phyloP scores from a whole-genome alignment of 805 yeast species.

The Metahyphopichia silvanorum region DNA sequence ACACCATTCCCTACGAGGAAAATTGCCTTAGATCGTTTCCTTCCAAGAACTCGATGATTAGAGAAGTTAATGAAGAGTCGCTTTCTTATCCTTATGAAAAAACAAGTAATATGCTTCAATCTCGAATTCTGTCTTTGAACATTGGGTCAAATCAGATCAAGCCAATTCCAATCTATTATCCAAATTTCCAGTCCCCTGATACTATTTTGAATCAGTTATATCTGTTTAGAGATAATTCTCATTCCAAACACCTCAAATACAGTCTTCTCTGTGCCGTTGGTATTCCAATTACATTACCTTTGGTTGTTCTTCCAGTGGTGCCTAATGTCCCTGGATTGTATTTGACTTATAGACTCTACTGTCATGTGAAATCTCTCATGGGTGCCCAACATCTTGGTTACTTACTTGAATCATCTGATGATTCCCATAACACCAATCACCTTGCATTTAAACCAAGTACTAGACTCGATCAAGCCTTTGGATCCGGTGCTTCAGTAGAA shows the following conservation, averaged over 20 bases:
- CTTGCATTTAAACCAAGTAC: conserved; percentile 13
- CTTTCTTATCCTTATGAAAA: conserved; percentile 1
- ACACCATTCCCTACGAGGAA: conserved; percentile 77
- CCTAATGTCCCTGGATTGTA: conserved; percentile 95
- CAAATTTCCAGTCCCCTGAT: conserved; percentile 29
- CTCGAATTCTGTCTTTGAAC: conserved; percentile 21
- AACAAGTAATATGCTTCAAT: conserved; percentile 17
- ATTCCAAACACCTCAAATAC: conserved; percentile 53
- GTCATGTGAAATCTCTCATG: conserved; percentile 73
- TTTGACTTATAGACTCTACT: conserved; percentile 74
- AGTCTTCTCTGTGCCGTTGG: conserved; percentile 52
- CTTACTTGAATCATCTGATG: conserved; percentile 38
- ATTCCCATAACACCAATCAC: conserved; percentile 17
- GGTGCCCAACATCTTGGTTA: conserved; percentile 70
- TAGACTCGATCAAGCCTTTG: conserved; percentile 16
- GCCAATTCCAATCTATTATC: conserved; percentile 40
- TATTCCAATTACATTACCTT: conserved; percentile 76
- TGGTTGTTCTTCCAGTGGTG: conserved; percentile 76
- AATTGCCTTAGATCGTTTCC: conserved; percentile 75
- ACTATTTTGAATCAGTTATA: conserved; percentile 37
- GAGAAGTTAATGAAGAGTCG: conserved; percentile 39
- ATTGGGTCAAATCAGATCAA: conserved; percentile 28
- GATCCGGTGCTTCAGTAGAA: conserved; percentile 5
- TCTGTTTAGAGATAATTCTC: conserved; percentile 41
- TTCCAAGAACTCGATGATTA: conserved; percentile 53